Evolutionary conservation across 2,329 filamentous ascomycete species (phyloP), one percentile per base, ranked within the genome.

Genomic region (Hortaea werneckii): DNA sequence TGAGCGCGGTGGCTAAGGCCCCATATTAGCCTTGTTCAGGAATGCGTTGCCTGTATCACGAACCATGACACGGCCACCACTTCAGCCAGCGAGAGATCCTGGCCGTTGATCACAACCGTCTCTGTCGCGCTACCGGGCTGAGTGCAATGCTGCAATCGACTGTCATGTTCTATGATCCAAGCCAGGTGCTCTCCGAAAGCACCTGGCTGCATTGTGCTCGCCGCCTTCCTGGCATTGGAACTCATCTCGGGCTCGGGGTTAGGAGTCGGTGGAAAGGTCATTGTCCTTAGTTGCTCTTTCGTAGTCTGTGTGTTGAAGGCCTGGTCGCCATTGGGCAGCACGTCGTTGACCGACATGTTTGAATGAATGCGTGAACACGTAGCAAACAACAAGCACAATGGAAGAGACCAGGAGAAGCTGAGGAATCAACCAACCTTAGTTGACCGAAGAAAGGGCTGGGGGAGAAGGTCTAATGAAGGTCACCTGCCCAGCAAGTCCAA

Each of bases 21-120:
- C 32, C 13, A 26, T 42, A 29, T n/a, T n/a, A 26, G 29, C 20
- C 20, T 20, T 20, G 20, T 20, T 20, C 20, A 20, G 20, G 20
- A 20, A 20, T 20, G 20, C 20, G 20, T 20, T 20, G 20, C 20
- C 20, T 20, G 20, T 20, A 20, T 35, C n/a, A n/a, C 32, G 8
- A 9, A 35, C 32, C n/a, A 35, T 35, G 42, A 32, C 10, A 44
- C 42, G n/a, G 42, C 42, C 5, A 44, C 27, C 28, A 44, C 35
- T 5, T 44, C 32, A 53, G n/a, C 40, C 44, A n/a, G 12, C 52
- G 20, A 13, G 8, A 44, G 42, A 32, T 44, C 42, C 7, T 38
- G n/a, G 6, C 42, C 32, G 32, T 26, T 44, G 42, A 44, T 28
- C 8, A 27, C 34, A 20, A 44, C 32, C 32, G n/a, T 35, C n/a